Evolutionary conservation across 805 yeast species (phyloP).

Genomic region (Saturnispora dispora): DNA sequence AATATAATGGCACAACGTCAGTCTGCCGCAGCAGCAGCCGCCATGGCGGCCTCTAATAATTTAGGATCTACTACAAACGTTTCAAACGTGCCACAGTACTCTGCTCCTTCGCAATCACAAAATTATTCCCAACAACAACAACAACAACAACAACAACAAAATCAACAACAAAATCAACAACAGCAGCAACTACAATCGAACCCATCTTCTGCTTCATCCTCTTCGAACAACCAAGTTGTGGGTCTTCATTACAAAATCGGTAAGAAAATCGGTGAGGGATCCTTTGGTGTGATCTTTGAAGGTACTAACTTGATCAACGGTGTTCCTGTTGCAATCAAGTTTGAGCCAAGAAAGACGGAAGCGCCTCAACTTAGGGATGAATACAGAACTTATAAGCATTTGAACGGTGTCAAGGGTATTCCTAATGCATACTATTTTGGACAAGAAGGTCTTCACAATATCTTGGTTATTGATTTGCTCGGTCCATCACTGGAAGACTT

Average conservation of each 20-base stretch:
- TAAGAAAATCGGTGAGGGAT: conserved; percentile 96
- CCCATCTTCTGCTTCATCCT: conserved; percentile 12
- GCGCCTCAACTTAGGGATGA: conserved; percentile 97
- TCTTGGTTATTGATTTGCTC: conserved; percentile 83
- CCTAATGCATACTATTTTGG: conserved; percentile 98
- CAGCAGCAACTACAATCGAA: conserved; percentile 12
- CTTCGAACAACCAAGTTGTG: conserved; percentile 47
- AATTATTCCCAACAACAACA: conserved; percentile 12
- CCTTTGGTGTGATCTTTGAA: conserved; percentile 95
- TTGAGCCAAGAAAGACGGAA: conserved; percentile 93
- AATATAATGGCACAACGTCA: conserved; percentile 11
- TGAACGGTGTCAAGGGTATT: conserved; percentile 74
- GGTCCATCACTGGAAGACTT: conserved; percentile 96
- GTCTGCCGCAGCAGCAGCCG: conserved; percentile 29
- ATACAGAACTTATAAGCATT: conserved; percentile 85
- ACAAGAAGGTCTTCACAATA: conserved; percentile 95
- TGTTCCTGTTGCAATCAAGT: conserved; percentile 91
- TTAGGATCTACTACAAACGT: conserved; percentile 16
- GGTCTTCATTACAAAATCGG: conserved; percentile 97
- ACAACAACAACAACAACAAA: conserved; percentile 11
- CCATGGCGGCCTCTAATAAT: conserved; percentile 27
- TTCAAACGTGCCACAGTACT: conserved; percentile 25
- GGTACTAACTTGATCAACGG: conserved; percentile 89
- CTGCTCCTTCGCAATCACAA: conserved; percentile 14
- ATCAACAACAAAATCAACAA: conserved; percentile 2